A percentile compares a stretch with the other conserved stretches of the same genome.
These are phyloP conservation scores for Crithidia sp. DNA, from an alignment of 208 protist genomes.

Conservation along the genomic window DNA sequence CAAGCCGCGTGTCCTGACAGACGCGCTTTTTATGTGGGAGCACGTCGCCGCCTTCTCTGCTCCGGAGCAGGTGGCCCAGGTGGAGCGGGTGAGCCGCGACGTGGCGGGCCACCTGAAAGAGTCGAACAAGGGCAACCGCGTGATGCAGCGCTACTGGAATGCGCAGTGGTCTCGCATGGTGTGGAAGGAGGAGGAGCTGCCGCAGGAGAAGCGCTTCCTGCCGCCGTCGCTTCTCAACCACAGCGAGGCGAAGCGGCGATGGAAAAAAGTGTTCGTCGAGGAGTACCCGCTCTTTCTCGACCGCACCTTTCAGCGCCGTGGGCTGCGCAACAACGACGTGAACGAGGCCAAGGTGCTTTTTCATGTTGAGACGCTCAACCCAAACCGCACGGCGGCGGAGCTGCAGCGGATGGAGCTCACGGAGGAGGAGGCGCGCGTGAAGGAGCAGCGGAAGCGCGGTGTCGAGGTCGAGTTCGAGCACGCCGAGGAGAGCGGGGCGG, in stretches of 20 bases:
- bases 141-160: constrained; percentile 90
- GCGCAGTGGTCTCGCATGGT: constrained; percentile 68
- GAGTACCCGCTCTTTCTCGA: constrained; percentile 74
- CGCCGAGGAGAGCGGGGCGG: constrained; percentile 12
- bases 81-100: constrained; percentile 63
- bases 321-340: constrained; percentile 57
- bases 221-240: constrained; percentile 47
- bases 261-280: constrained; percentile 69
- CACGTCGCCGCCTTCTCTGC: constrained; percentile 61
- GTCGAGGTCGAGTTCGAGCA: constrained; percentile 41
- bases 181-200: constrained; percentile 54
- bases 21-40: constrained; percentile 77
- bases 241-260: constrained; percentile 59
- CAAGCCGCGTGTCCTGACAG: constrained; percentile 42
- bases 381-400: constrained; percentile 46
- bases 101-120: constrained; percentile 39
- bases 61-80: constrained; percentile 52
- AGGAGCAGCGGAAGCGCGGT: constrained; percentile 46
- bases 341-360: constrained; percentile 69
- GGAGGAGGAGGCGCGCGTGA: constrained; percentile 49
- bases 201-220: constrained; percentile 46
- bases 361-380: constrained; percentile 52
- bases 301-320: constrained; percentile 51
- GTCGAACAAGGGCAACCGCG: constrained; percentile 43
- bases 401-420: constrained; percentile 53